A percentile compares a stretch with the other conserved stretches of the same genome.
These are phyloP conservation scores for Hysterium pulicare DNA, from an alignment of 2,329 filamentous ascomycete species.

Conservation along the genomic window DNA sequence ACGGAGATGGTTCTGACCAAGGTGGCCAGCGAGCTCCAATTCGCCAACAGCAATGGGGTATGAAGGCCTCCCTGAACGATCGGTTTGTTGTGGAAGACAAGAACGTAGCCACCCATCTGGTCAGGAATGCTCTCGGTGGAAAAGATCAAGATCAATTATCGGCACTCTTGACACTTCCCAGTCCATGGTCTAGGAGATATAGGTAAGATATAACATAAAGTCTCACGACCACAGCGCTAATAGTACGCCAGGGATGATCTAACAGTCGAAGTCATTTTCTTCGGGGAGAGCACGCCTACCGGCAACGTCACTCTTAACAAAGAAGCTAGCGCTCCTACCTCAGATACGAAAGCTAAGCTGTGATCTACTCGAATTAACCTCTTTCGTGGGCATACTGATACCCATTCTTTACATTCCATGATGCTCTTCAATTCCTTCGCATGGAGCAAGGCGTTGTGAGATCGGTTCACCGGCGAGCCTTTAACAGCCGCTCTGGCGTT, in stretches of 20 bases:
- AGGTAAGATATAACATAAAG: slow-evolving; percentile 54
- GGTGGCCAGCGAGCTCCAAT: slow-evolving; percentile 84
- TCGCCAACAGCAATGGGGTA: slow-evolving; percentile 86
- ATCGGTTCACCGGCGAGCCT: too few relatives aligned
- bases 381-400: background rate
- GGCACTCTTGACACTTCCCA: slow-evolving; percentile 83
- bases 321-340: slow-evolving; percentile 70
- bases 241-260: slow-evolving; percentile 71
- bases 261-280: slow-evolving; percentile 98
- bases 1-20: slow-evolving; percentile 42
- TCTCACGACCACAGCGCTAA: slow-evolving; percentile 1
- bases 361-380: slow-evolving; percentile 17
- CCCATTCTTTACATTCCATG: too few relatives aligned
- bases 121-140: slow-evolving; percentile 90
- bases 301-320: slow-evolving; percentile 80
- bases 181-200: slow-evolving; percentile 87
- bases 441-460: too few relatives aligned
- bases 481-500: too few relatives aligned
- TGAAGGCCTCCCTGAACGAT: slow-evolving; percentile 67
- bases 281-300: slow-evolving; percentile 73
- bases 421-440: too few relatives aligned
- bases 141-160: slow-evolving; percentile 92
- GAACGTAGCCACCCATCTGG: slow-evolving; percentile 92
- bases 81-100: slow-evolving; percentile 94
- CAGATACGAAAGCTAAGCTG: slow-evolving; percentile 48